phyloP scores from a whole-genome alignment of 306 rosid species.

The Abrus precatorius region DNA sequence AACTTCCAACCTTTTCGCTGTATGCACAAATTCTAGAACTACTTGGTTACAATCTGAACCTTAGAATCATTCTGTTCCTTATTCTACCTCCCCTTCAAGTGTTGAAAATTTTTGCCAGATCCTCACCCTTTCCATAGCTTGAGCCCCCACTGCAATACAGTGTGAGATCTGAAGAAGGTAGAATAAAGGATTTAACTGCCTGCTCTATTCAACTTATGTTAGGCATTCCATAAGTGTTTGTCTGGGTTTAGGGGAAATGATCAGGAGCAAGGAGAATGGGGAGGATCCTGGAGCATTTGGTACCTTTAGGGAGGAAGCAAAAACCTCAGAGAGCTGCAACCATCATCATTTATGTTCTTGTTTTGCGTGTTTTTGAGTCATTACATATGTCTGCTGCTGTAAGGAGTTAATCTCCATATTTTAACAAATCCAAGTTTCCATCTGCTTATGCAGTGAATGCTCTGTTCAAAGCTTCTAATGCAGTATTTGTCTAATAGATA shows the following conservation, averaged over 20 bases:
- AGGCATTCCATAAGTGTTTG: background rate
- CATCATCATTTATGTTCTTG: background rate
- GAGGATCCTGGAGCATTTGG: background rate
- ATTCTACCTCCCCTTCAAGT: background rate
- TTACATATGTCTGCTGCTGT: background rate
- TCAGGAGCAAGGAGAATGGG: background rate
- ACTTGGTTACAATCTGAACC: background rate
- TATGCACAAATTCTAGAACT: background rate
- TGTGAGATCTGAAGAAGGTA: background rate
- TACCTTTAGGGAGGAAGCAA: background rate
- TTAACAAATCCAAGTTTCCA: background rate
- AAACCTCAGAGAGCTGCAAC: background rate
- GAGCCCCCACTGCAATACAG: background rate
- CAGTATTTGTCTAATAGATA: conserved; percentile 2
- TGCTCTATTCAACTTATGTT: background rate
- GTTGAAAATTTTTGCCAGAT: background rate
- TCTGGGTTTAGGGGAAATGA: background rate
- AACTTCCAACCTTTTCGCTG: background rate
- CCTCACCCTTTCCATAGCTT: background rate
- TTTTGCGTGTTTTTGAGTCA: background rate
- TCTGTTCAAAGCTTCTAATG: background rate
- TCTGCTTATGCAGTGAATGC: background rate
- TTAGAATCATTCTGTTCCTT: background rate
- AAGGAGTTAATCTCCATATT: background rate
- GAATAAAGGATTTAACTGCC: background rate